Percentiles rank a stretch among this genome's conserved stretches.
Conservation (phyloP, 768 basidiomycete species). For the Suillus decipiens region DNA sequence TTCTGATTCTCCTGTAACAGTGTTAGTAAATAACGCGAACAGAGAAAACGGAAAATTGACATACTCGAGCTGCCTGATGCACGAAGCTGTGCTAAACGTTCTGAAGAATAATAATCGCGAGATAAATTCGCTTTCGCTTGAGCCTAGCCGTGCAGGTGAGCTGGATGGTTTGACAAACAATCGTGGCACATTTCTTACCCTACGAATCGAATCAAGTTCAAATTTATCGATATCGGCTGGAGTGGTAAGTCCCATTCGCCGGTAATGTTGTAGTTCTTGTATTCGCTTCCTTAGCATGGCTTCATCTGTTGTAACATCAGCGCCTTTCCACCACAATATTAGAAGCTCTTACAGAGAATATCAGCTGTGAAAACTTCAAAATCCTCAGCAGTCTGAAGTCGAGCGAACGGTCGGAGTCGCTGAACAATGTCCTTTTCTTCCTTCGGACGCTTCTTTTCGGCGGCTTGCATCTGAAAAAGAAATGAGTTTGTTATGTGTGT, state of each 20-base stretch:
- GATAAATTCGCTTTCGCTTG: constrained; percentile 60
- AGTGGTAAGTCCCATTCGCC: constrained; percentile 81
- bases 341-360: constrained; percentile 73
- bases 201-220: constrained; percentile 68
- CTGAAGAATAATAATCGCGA: constrained; percentile 58
- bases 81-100: constrained; percentile 52
- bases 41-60: constrained; percentile 36
- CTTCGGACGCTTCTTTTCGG: constrained; percentile 86
- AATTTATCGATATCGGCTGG: constrained; percentile 91
- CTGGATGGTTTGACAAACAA: background rate
- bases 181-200: constrained; percentile 48
- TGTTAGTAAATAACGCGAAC: constrained; percentile 1
- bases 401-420: constrained; percentile 87
- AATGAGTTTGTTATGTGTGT: constrained; percentile 12
- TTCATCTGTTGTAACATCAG: constrained; percentile 60
- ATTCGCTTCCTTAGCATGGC: constrained; percentile 84
- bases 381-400: constrained; percentile 88
- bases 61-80: constrained; percentile 48
- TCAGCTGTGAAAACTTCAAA: constrained; percentile 88
- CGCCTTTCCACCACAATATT: background rate
- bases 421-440: constrained; percentile 92
- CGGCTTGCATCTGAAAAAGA: constrained; percentile 73
- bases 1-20: constrained; percentile 47
- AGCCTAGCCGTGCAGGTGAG: constrained; percentile 38
- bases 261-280: constrained; percentile 88